Evolutionary conservation across 2,329 filamentous ascomycete genomes (phyloP), one percentile per base, ranked within the genome.

Genomic region (Seiridium unicorne): DNA sequence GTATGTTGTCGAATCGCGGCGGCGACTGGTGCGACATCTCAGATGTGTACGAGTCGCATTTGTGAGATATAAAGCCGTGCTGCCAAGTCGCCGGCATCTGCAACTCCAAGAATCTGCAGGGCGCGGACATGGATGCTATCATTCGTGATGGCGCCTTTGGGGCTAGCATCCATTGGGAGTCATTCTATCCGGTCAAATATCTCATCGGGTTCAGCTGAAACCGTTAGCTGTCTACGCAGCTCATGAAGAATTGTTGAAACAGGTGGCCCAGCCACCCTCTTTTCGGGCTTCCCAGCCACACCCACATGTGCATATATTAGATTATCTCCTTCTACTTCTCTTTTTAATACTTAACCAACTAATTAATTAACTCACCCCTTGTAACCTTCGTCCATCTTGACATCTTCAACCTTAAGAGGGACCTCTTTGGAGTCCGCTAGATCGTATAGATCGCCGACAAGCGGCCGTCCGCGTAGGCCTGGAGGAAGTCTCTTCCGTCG

Each of bases 51-150:
- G 55, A 66, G 13, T 69, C 69, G 11, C 62, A 62, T 1, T 66
- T 75, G 3, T 74, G 73, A 70, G 73, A 76, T 32, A 74, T 76
- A 7, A 66, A 67, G 44, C 72, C 74, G 4, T 63, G 68, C 38
- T 69, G 63, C 5, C 71, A 75, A 51, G 71, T 76, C 1, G 71
- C 70, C 13, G 74, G 64, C 10, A 71, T 76, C 40, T 65, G 69
- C 18, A 32, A 31, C 47, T 51, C 47, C 4, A 26, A 51, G 4
- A 51, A 26, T 13, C 47, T 11, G 47, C 18, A 34, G 32, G 32
- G 11, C 10, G 1, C 47, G 18, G 69, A 72, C 5, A 65, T 73
- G 6, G 73, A 75, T 44, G 73, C 70, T 10, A 67, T 75, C 55
- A 63, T 75, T 18, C 62, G 74, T 3, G 73, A 76, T 34, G 70